These are phyloP conservation scores for Cyanodermella asteris DNA, from an alignment of 2,329 filamentous ascomycete genomes.

Conservation along the genomic window DNA sequence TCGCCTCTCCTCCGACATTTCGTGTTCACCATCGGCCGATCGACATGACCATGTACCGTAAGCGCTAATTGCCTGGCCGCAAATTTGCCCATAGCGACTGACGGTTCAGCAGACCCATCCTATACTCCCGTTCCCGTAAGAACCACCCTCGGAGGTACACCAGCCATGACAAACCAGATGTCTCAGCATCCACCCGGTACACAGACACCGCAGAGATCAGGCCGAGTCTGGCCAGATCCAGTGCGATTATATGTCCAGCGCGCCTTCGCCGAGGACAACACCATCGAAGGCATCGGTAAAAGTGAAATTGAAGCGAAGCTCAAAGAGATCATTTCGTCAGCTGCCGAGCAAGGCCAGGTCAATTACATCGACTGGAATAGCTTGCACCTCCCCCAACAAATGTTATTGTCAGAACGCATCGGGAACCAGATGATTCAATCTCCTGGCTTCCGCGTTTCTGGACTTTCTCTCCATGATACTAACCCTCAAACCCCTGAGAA, in stretches of 20 bases:
- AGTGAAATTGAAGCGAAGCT: slow-evolving; percentile 65
- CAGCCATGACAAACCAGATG: too few species aligned
- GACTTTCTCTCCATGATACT: slow-evolving; percentile 9
- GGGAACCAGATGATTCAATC: slow-evolving; percentile 7
- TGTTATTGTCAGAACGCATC: slow-evolving; percentile 49
- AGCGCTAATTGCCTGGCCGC: too few species aligned
- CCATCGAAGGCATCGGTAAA: slow-evolving; percentile 37
- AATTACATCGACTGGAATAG: slow-evolving; percentile 60
- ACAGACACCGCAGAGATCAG: slow-evolving; percentile 21
- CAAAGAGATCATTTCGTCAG: slow-evolving; percentile 64
- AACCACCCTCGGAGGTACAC: too few species aligned
- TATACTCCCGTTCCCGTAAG: too few species aligned
- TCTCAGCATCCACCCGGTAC: too few species aligned
- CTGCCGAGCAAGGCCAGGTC: slow-evolving; percentile 52
- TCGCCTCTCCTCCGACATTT: too few species aligned
- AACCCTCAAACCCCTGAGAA: slow-evolving; percentile 8
- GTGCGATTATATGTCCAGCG: slow-evolving; percentile 77
- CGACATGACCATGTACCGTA: too few species aligned
- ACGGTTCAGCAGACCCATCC: too few species aligned
- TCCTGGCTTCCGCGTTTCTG: too few species aligned
- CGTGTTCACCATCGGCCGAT: too few species aligned
- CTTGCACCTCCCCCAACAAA: slow-evolving; percentile 63
- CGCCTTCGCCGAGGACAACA: slow-evolving; percentile 58
- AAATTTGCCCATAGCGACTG: too few species aligned
- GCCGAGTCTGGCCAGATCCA: slow-evolving; percentile 60